These are phyloP conservation scores for Picea abies DNA, from an alignment of 83 land plant genomes.

Conservation along the genomic window DNA sequence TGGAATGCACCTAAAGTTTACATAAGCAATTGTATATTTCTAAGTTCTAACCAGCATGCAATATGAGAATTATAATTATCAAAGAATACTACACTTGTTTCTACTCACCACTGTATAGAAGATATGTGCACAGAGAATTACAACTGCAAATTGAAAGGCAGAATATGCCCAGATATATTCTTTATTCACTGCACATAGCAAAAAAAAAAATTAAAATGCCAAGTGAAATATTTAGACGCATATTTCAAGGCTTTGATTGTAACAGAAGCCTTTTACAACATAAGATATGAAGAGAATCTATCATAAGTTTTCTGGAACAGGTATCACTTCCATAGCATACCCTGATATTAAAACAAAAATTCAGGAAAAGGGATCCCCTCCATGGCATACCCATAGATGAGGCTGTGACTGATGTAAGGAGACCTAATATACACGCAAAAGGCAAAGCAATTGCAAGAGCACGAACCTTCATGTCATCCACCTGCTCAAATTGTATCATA, in stretches of 20 bases:
- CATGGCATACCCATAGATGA: conserved; percentile 71
- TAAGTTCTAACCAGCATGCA: neutral
- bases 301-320: neutral
- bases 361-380: neutral
- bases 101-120: conserved; percentile 75
- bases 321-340: neutral
- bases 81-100: neutral
- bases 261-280: neutral
- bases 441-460: conserved; percentile 86
- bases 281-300: neutral
- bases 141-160: conserved; percentile 74
- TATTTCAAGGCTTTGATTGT: neutral
- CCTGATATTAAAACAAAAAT: neutral
- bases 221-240: neutral
- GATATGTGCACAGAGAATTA: conserved; percentile 78
- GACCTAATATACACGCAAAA: conserved; percentile 75
- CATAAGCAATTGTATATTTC: neutral
- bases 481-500: conserved; percentile 44
- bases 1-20: neutral
- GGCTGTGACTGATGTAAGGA: conserved; percentile 76
- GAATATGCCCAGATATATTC: conserved; percentile 84
- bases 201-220: neutral
- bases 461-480: conserved; percentile 59
- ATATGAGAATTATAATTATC: neutral
- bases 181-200: conserved; percentile 51